phyloP scores from a whole-genome alignment of 108 stramenopile genomes.

The Halocafeteria seosinensis region DNA sequence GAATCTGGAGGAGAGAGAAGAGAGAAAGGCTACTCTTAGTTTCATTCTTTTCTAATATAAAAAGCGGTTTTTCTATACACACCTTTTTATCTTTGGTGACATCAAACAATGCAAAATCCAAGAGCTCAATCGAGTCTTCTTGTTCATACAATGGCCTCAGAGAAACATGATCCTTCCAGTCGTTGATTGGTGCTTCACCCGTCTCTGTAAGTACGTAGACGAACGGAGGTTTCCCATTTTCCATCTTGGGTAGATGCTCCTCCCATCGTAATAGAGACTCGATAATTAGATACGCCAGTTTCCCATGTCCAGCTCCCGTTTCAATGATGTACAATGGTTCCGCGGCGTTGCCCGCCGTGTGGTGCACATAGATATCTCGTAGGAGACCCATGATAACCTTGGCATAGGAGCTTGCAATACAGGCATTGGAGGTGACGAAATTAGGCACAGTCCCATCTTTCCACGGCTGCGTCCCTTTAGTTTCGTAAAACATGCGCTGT shows the following conservation, averaged over 20 bases:
- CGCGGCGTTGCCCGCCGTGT: not conserved
- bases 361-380: conserved; percentile 15
- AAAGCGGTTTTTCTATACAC: no score
- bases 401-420: conserved; percentile 46
- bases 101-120: conserved; percentile 52
- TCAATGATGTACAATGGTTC: conserved; percentile 52
- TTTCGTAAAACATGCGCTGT: conserved; percentile 51
- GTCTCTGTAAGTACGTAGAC: conserved; percentile 57
- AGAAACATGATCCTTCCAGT: conserved; percentile 32
- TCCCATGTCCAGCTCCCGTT: conserved; percentile 44
- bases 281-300: conserved; percentile 50
- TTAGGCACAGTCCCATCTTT: conserved; percentile 49
- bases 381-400: conserved; percentile 30
- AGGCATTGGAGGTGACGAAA: conserved; percentile 52
- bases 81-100: conserved; percentile 30
- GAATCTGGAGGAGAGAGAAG: conserved; percentile 12
- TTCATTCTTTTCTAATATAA: no score
- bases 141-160: conserved; percentile 28
- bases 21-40: not conserved
- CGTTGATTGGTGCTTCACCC: conserved; percentile 38
- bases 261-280: conserved; percentile 11
- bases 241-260: not conserved
- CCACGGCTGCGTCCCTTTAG: conserved; percentile 44
- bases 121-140: conserved; percentile 8
- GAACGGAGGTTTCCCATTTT: not conserved